Base-by-base conservation (phyloP, 1,139 yeast genomes). In the Meyerozyma elateridarum region DNA sequence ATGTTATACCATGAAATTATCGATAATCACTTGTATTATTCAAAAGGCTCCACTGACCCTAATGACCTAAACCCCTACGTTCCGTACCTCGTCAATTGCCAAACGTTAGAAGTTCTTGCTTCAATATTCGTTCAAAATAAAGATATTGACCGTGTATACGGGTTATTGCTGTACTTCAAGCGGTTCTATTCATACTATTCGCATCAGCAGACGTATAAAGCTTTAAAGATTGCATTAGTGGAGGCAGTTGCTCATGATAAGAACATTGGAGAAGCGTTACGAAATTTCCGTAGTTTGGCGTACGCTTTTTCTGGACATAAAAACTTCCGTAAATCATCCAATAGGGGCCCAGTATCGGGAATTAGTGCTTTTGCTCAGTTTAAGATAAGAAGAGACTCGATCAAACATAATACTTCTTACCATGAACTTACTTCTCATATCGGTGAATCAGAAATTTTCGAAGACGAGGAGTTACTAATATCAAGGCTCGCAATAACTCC, bases 1-100 rank as follows among this genome's bases (percentile, higher is more conserved):
- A 35, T 64, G 32, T 44, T 64, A 0, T 66, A 54, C 38, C 70
- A 67, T 39, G 59, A 62, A 29, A 36, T 68, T 8, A 48, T 68
- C 5, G 64, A 60, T 33, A 53, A 57, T 25, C 32, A 44, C 29
- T 20, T 25, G 13, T 41, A 43, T 20, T 56, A 56, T 28, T 42
- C 40, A 1, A 46, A 47, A 14, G 37, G 44, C 6, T 37, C 41
- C 3, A 31, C 44, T 25, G 48, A 55, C 2, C 42, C 45, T 1
- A 44, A 40, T 6, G 33, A 41, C n/a, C 46, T 46, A 3, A 54
- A 54, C 25, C 41, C 40, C 13, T 35, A 44, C 9, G 35, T 55
- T 5, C 69, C 71, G 1, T 67, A 64, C 40, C 45, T 68, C 7
- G 34, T 67, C 3, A 39, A 57, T 1, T 60, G 62, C 1, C 31